Evolutionary conservation across 208 protist species (phyloP).

Genomic region (Angomonas ambiguus): DNA sequence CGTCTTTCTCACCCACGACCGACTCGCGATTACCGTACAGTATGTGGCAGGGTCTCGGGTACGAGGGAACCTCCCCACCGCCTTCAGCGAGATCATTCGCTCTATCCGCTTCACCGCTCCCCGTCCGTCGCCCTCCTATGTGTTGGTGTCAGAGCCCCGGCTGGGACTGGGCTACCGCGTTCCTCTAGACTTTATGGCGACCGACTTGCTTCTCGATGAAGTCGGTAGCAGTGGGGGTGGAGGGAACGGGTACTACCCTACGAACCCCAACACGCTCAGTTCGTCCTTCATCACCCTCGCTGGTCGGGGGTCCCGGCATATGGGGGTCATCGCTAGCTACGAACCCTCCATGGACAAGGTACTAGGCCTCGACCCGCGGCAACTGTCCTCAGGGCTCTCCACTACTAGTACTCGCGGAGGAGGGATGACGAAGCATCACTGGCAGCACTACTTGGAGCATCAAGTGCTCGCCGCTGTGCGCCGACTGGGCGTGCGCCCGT

Average conservation of each 20-base stretch:
- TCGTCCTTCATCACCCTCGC: conserved; percentile 37
- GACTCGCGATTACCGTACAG: conserved; percentile 74
- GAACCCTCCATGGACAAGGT: conserved; percentile 23
- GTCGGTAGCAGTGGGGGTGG: neutral
- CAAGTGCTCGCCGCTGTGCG: conserved; percentile 25
- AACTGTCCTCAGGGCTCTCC: neutral
- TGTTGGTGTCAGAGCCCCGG: conserved; percentile 74
- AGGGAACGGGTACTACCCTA: neutral
- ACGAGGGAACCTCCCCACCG: conserved; percentile 54
- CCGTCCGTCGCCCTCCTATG: conserved; percentile 67
- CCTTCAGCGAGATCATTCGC: conserved; percentile 71
- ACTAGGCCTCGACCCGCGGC: neutral
- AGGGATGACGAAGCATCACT: neutral
- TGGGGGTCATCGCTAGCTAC: conserved; percentile 60
- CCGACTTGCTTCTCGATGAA: conserved; percentile 16
- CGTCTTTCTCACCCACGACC: conserved; percentile 57
- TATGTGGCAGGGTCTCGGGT: conserved; percentile 63
- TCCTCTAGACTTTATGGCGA: conserved; percentile 62
- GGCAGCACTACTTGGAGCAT: conserved; percentile 27
- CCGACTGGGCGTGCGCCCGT: conserved; percentile 19
- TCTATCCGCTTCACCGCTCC: conserved; percentile 51
- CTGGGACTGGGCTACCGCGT: conserved; percentile 79
- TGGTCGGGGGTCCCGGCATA: conserved; percentile 34
- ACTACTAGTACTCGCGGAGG: neutral
- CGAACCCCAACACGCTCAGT: neutral